Conservation (phyloP, 2,329 filamentous ascomycete genomes). For the Zymoseptoria ardabiliae region DNA sequence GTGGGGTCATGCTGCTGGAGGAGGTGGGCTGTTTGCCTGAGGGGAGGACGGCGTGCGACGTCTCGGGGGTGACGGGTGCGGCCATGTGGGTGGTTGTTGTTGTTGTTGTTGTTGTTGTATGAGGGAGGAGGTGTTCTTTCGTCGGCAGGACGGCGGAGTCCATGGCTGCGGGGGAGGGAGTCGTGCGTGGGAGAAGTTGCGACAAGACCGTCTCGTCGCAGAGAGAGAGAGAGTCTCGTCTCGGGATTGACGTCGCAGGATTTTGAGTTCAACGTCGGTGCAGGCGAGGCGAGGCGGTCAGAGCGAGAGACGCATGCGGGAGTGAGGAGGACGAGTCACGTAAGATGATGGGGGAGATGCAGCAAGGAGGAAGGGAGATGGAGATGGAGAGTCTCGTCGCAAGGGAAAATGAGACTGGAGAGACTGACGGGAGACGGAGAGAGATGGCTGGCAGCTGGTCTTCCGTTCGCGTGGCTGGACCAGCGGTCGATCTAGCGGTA, state of each 20-base stretch:
- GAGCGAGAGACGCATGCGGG: background rate
- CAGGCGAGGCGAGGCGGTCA: background rate
- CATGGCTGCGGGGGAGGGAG: background rate
- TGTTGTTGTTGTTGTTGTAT: background rate
- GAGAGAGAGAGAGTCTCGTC: background rate
- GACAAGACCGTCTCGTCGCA: constrained; percentile 24
- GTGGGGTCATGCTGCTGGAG: constrained; percentile 49
- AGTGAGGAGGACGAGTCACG: background rate
- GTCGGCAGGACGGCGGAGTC: background rate
- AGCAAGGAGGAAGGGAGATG: background rate
- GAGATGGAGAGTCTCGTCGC: no score
- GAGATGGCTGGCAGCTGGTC: background rate
- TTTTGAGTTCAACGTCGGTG: constrained; percentile 8
- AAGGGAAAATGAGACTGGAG: no score
- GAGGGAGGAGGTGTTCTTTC: background rate
- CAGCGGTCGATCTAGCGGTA: background rate
- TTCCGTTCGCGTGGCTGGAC: background rate
- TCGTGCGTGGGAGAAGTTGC: background rate
- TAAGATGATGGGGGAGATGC: background rate
- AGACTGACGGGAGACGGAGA: background rate
- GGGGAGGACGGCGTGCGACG: constrained; percentile 29
- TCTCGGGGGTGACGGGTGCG: constrained; percentile 22
- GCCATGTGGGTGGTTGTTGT: background rate
- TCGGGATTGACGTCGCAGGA: constrained; percentile 16
- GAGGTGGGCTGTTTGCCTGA: constrained; percentile 26